phyloP scores from a whole-genome alignment of 768 basidiomycete genomes.

The Termitomyces sp. region DNA sequence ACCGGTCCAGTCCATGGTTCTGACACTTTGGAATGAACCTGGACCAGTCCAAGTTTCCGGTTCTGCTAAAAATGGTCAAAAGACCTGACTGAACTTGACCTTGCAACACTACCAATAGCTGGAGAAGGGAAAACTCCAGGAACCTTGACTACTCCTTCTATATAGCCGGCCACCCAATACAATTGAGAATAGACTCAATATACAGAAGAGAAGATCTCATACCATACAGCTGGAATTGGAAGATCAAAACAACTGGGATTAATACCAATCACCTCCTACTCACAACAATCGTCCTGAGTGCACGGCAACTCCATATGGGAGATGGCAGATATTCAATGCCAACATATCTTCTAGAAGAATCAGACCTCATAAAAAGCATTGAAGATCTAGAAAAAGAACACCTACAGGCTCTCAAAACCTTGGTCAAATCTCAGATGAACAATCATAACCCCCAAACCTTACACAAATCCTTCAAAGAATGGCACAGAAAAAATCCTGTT shows the following conservation, averaged over 20 bases:
- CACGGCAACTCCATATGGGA: not conserved
- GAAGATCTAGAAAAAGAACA: not conserved
- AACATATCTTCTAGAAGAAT: not conserved
- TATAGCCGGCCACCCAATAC: not conserved
- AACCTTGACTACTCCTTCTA: not conserved
- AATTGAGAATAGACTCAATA: conserved; percentile 6
- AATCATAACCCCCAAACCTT: not conserved
- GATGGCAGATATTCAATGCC: not conserved
- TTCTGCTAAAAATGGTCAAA: too few species aligned
- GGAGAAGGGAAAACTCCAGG: not conserved
- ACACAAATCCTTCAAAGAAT: not conserved
- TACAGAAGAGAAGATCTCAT: not conserved
- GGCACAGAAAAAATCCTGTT: too few species aligned
- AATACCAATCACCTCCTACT: conserved; percentile 6
- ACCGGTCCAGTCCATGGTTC: too few species aligned
- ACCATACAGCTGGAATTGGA: conserved; percentile 4
- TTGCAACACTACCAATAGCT: too few species aligned
- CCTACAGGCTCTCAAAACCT: not conserved
- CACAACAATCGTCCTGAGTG: not conserved
- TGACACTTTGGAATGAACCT: too few species aligned
- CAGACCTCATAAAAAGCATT: not conserved
- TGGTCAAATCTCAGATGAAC: not conserved
- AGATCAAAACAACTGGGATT: not conserved
- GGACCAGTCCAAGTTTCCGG: too few species aligned
- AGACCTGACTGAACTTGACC: too few species aligned